Percentiles rank a stretch among this genome's conserved stretches.
phyloP scores from a whole-genome alignment of 495 filamentous ascomycete species.

The Neurospora sp. region DNA sequence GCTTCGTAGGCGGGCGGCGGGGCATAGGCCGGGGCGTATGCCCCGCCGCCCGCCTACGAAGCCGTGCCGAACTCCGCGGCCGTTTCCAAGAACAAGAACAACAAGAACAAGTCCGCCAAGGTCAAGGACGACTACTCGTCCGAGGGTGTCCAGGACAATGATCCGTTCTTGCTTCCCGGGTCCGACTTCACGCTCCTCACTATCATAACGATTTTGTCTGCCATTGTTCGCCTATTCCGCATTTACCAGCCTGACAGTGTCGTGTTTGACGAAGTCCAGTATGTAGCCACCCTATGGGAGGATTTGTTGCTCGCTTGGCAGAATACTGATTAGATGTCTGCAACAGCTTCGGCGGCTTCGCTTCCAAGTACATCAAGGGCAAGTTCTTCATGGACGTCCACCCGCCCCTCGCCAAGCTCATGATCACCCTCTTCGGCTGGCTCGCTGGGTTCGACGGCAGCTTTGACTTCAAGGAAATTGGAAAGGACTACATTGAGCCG shows the following conservation, averaged over 20 bases:
- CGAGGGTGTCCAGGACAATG: conserved; percentile 57
- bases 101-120: conserved; percentile 26
- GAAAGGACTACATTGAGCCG: conserved; percentile 93
- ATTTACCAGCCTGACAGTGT: conserved; percentile 96
- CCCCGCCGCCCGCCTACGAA: not conserved
- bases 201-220: conserved; percentile 62
- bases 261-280: conserved; percentile 99
- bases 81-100: conserved; percentile 20
- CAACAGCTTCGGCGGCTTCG: conserved; percentile 87
- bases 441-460: conserved; percentile 88
- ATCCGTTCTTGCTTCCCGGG: conserved; percentile 61
- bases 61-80: not conserved
- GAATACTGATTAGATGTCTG: conserved; percentile 12
- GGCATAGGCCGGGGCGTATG: conserved; percentile 7
- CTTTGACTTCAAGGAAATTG: conserved; percentile 99
- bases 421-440: conserved; percentile 92
- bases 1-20: not conserved
- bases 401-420: conserved; percentile 90
- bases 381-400: conserved; percentile 99
- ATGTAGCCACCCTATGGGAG: conserved; percentile 14
- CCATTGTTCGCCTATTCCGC: conserved; percentile 78
- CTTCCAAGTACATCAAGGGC: conserved; percentile 97
- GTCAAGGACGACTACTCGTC: conserved; percentile 49
- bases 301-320: not conserved
- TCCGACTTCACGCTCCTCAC: conserved; percentile 73